These are phyloP conservation scores for Sclerotinia glacialis DNA, from an alignment of 2,329 filamentous ascomycete species.

Conservation along the genomic window DNA sequence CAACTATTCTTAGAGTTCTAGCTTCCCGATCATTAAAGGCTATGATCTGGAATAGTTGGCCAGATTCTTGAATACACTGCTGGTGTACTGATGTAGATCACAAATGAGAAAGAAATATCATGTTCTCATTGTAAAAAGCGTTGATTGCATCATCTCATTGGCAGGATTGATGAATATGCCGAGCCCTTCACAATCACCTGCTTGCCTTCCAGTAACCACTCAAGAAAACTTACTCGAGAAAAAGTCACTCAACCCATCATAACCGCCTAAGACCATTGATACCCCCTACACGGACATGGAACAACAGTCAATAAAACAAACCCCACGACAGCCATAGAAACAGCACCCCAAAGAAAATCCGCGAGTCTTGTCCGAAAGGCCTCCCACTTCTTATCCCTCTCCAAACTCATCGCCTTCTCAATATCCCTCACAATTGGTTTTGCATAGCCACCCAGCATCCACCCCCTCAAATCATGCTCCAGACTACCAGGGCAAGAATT, in stretches of 20 bases:
- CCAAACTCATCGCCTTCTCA: background rate
- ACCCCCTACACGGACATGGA: background rate
- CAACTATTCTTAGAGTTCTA: background rate
- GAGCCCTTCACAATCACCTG: background rate
- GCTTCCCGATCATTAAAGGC: background rate
- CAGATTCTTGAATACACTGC: background rate
- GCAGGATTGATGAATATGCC: background rate
- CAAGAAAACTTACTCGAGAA: background rate
- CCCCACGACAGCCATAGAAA: background rate
- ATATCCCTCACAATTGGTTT: conserved; percentile 3
- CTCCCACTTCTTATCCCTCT: background rate
- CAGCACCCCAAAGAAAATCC: background rate
- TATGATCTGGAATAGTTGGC: background rate
- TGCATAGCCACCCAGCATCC: background rate
- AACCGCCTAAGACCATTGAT: background rate
- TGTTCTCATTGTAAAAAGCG: background rate
- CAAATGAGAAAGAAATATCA: too few relatives aligned
- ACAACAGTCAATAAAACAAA: background rate
- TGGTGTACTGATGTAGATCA: background rate
- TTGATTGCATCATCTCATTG: background rate
- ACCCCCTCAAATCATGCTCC: background rate
- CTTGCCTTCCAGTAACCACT: background rate
- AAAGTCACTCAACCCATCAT: background rate
- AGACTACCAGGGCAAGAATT: background rate
- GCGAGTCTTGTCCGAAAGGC: background rate